Base-by-base conservation (phyloP, 495 filamentous ascomycete genomes). In the Penicillium manginii region DNA sequence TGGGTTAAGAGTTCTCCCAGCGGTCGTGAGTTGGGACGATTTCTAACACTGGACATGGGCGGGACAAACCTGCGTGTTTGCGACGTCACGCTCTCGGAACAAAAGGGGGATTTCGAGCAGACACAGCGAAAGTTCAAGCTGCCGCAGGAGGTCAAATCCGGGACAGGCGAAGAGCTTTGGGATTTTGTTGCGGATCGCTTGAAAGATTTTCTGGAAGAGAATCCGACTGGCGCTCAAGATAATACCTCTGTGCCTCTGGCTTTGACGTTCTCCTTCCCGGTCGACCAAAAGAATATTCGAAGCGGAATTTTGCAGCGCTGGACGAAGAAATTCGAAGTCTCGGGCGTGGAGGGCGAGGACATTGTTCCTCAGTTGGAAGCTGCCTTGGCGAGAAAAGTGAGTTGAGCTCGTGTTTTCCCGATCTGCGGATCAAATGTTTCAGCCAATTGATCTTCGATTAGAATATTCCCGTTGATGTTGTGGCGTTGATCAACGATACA, bases 311-410 rank as follows among this genome's bases (percentile, higher is more conserved):
- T 98, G 55, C 93, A 97, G 72, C 85, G 90, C 54, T 98, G 93
- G 93, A 98, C 93, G 39, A 98, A 98, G 76, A 91, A 91, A 11
- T 97, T 97, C 68, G 89, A 96, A 66, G 94, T 96, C 61, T 79
- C 84, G 19, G 93, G 92, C 10, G 93, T 97, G 33, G 93, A 97
- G 71, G 93, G 92, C 43, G 72, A 90, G 12, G 93, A 98, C 71
- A 88, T 98, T 12, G 90, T 96, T 17, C 90, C 91, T 33, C 88
- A 93, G 74, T 88, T 98, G 52, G 89, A 96, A 70, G 86, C 79
- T 29, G 93, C 91, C 12, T 73, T 97, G 17, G 77, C 81, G n/a
- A 85, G 83, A 68, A 83, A 88, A 61, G 90, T 90, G 76, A 60
- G 82, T 55, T 19, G 26, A 21, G 4, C 4, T 29, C 6, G 26